phyloP scores from a whole-genome alignment of 2,329 filamentous ascomycete genomes.

The Colletotrichum australisinense region DNA sequence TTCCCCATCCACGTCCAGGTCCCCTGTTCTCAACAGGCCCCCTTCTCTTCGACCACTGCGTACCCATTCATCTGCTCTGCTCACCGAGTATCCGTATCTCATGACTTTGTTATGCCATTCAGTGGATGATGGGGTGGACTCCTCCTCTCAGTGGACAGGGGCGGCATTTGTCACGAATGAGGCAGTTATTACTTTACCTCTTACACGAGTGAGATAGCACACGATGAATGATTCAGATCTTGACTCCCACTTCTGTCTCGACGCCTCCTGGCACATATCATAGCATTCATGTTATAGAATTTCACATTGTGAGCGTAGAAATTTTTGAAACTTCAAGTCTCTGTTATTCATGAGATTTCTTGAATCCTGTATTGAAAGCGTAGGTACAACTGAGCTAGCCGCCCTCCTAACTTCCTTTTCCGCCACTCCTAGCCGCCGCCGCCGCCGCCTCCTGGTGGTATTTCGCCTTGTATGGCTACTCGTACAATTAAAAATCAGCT shows the following conservation, averaged over 20 bases:
- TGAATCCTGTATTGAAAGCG: background rate
- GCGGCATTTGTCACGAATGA: background rate
- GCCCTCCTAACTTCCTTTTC: background rate
- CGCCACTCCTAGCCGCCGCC: background rate
- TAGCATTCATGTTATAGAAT: too few relatives aligned
- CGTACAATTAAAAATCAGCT: slow-evolving; percentile 29
- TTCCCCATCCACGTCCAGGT: too few relatives aligned
- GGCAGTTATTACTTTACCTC: background rate
- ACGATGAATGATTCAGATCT: background rate
- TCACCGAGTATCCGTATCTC: background rate
- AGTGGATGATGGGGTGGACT: background rate
- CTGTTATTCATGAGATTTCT: background rate
- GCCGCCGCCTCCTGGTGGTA: background rate
- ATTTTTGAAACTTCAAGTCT: background rate
- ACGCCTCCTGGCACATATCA: background rate
- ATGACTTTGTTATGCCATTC: background rate
- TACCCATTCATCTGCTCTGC: background rate
- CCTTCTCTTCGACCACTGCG: background rate
- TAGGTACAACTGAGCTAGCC: background rate
- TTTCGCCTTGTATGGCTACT: slow-evolving; percentile 14
- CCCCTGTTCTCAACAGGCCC: too few relatives aligned
- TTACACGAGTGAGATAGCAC: background rate
- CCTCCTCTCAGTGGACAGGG: too few relatives aligned
- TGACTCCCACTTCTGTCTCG: background rate
- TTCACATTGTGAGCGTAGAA: background rate